Base-by-base conservation (phyloP, 176 grass and related monocot genomes). In the Aegilops sharonensis region DNA sequence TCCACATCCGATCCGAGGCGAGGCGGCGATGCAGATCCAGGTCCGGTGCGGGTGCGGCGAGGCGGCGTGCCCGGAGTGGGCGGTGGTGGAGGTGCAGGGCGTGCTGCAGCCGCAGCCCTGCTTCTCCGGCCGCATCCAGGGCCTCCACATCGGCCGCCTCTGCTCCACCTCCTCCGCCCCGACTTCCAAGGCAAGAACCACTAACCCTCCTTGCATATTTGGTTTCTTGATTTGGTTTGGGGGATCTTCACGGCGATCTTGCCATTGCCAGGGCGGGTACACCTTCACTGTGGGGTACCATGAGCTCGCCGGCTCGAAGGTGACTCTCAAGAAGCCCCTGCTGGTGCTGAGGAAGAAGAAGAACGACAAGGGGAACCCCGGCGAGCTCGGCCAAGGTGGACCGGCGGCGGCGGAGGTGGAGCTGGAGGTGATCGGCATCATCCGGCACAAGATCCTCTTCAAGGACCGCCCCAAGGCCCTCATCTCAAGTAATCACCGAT, bases 371-470 rank as follows among this genome's bases (percentile, higher is more conserved):
- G 66, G 5, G 4, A 6, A 11, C 6, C 21, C 43, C 10, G 81
- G n/a, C 20, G 71, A 23, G 31, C n/a, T 37, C 8, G 62, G 79
- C 32, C 45, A 48, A 13, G 69, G 6, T 12, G 69, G 24, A 2
- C 32, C 50, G 54, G 15, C 83, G 66, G 69, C 78, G 59, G 60
- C 42, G 21, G 83, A 64, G 43, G 14, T 84, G 43, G 90, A 95
- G 80, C 71, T 98, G 78, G 92, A 98, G 54, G 93, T 94, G 67
- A 88, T 98, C 11, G 96, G 92, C 29, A 32, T 94, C 71, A 98
- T 98, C 72, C 84, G 96, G 45, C 91, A 98, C 67, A 95, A 98
- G 73, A 95, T 98, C 66, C 89, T 95, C 64, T 98, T 95, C 93
- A 98, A 95, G 90, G 84, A 83, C 72, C 93, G 93, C 42, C 92